These are phyloP conservation scores for Mallotus repandus DNA, from an alignment of 441 rosid species.

Conservation along the genomic window DNA sequence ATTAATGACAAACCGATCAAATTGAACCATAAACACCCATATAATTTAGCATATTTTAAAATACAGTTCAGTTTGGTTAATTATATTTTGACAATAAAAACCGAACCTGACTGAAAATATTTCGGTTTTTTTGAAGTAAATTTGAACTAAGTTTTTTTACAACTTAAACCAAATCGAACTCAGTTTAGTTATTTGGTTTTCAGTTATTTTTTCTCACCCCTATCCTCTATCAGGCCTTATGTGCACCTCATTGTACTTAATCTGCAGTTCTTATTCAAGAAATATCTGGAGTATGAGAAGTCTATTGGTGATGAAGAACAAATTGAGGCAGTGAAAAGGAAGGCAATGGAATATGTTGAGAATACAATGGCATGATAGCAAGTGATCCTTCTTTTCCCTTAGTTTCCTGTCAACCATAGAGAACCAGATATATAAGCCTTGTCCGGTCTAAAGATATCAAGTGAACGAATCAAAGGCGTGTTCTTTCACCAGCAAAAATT, in stretches of 20 bases:
- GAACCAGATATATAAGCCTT: neutral
- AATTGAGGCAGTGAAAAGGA: conserved; percentile 65
- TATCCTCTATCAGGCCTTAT: conserved; percentile 11
- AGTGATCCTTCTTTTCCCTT: neutral
- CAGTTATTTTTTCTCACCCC: no score
- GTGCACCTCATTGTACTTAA: neutral
- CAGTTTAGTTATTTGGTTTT: no score
- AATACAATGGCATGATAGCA: conserved; percentile 38
- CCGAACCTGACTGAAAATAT: no score
- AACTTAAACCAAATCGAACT: no score
- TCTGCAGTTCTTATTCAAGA: conserved; percentile 88
- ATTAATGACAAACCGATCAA: neutral
- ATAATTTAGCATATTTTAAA: no score
- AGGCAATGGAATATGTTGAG: conserved; percentile 84
- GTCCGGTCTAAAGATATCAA: neutral
- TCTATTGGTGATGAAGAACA: conserved; percentile 58
- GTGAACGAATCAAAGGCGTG: neutral
- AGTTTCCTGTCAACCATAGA: neutral
- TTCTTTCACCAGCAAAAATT: neutral
- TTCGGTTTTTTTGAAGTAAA: no score
- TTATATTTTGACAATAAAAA: no score
- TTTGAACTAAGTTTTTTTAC: no score
- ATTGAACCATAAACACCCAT: no score
- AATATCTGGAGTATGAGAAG: conserved; percentile 78
- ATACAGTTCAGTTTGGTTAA: no score